Percentiles rank a stretch among this genome's conserved stretches.
These are phyloP conservation scores for Inga oerstediana DNA, from an alignment of 306 rosid genomes.

Conservation along the genomic window DNA sequence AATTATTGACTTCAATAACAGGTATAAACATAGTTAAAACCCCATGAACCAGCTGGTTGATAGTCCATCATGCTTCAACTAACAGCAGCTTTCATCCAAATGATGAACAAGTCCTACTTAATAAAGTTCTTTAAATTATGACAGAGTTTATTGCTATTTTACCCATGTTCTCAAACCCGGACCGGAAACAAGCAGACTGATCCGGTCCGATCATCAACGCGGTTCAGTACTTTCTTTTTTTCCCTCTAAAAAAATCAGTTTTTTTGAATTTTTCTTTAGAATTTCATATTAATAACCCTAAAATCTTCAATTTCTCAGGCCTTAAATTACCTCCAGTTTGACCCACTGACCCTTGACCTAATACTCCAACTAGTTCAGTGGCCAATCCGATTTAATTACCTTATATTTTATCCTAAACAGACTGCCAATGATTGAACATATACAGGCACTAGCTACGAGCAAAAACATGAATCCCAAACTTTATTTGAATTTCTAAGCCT, in stretches of 20 bases:
- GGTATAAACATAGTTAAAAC: background rate
- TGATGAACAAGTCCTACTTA: background rate
- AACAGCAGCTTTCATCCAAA: background rate
- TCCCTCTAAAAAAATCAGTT: too few relatives aligned
- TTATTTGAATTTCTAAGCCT: background rate
- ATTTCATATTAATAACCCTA: too few relatives aligned
- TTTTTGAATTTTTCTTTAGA: too few relatives aligned
- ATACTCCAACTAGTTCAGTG: too few relatives aligned
- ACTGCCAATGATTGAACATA: background rate
- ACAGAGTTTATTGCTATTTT: background rate
- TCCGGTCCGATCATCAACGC: too few relatives aligned
- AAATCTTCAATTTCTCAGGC: too few relatives aligned
- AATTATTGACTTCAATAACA: slow-evolving; percentile 12
- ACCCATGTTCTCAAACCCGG: background rate
- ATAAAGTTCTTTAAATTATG: background rate
- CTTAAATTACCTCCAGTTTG: too few relatives aligned
- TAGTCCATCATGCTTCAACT: background rate
- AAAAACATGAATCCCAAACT: background rate
- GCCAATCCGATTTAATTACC: too few relatives aligned
- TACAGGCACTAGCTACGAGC: background rate
- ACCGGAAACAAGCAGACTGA: too few relatives aligned
- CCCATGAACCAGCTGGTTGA: background rate
- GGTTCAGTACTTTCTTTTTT: too few relatives aligned
- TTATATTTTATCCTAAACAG: background rate
- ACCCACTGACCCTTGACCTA: too few relatives aligned